These are phyloP conservation scores for Hygrophila difformis DNA, from an alignment of 257 asterid species.

Conservation along the genomic window DNA sequence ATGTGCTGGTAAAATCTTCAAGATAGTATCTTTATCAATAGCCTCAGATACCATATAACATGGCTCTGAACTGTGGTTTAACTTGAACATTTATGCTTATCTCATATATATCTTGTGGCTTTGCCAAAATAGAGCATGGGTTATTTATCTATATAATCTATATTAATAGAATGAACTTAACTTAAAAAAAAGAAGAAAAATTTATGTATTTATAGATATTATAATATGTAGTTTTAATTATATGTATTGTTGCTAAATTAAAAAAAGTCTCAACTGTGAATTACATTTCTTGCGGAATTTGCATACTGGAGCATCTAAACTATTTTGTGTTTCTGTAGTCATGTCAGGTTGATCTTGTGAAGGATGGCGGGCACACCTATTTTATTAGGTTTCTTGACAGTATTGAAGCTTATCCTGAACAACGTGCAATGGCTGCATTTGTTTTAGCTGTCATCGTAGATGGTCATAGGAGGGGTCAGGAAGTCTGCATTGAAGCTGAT, in stretches of 20 bases:
- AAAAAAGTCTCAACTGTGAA: not conserved
- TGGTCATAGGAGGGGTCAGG: conserved; percentile 93
- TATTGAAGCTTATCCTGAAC: conserved; percentile 95
- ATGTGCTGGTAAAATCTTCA: not conserved
- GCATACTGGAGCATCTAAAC: not conserved
- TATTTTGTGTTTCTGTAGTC: conserved; percentile 43
- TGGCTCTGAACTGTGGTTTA: no score
- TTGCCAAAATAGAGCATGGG: no score
- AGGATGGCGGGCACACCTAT: conserved; percentile 89
- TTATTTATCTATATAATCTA: no score
- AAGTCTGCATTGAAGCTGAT: conserved; percentile 79
- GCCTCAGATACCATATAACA: not conserved
- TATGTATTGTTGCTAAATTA: no score
- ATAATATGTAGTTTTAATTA: no score
- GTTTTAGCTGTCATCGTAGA: conserved; percentile 96
- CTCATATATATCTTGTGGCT: no score
- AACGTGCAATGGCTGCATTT: conserved; percentile 99
- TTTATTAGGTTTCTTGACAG: conserved; percentile 92
- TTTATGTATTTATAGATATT: no score
- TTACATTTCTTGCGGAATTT: not conserved
- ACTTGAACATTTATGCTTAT: no score
- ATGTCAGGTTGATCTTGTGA: conserved; percentile 98
- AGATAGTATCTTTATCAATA: not conserved
- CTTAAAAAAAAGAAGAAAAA: no score
- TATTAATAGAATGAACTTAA: no score